Conservation (phyloP, 2,329 filamentous ascomycete species). For the Zymoseptoria ardabiliae region DNA sequence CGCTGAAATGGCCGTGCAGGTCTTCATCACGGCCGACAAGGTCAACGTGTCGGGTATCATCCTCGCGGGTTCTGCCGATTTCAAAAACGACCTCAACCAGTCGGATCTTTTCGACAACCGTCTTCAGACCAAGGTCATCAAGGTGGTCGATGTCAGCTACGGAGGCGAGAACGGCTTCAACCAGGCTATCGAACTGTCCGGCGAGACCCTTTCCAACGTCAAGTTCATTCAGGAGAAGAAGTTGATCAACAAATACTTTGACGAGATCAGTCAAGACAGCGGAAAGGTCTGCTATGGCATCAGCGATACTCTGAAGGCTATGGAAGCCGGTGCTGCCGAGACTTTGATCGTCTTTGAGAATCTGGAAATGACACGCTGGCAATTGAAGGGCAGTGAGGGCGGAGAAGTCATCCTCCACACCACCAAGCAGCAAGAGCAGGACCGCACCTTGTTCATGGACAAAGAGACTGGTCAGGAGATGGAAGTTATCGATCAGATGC, state of each 20-base stretch:
- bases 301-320: slow-evolving; percentile 91
- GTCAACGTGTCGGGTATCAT: slow-evolving; percentile 95
- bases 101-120: slow-evolving; percentile 96
- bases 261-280: slow-evolving; percentile 96
- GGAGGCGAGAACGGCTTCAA: slow-evolving; percentile 99
- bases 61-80: slow-evolving; percentile 93
- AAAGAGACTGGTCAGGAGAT: slow-evolving; percentile 95
- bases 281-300: slow-evolving; percentile 97
- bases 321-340: slow-evolving; percentile 93
- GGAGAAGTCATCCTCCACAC: slow-evolving; percentile 72
- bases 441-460: slow-evolving; percentile 85
- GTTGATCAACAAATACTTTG: slow-evolving; percentile 96
- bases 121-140: slow-evolving; percentile 92
- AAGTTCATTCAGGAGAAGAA: slow-evolving; percentile 99
- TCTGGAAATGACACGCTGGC: slow-evolving; percentile 86
- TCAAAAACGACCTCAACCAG: slow-evolving; percentile 98
- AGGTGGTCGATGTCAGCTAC: slow-evolving; percentile 97
- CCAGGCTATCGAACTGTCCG: slow-evolving; percentile 91
- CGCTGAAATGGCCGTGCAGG: slow-evolving; percentile 93
- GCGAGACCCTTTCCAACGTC: slow-evolving; percentile 95
- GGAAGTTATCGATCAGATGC: slow-evolving; percentile 79
- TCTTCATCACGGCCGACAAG: slow-evolving; percentile 98
- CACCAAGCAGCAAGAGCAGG: slow-evolving; percentile 73
- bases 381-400: slow-evolving; percentile 71
- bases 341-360: slow-evolving; percentile 96